Conservation (phyloP, 192 early-diverging fungal species). For the Umbelopsis vinacea region DNA sequence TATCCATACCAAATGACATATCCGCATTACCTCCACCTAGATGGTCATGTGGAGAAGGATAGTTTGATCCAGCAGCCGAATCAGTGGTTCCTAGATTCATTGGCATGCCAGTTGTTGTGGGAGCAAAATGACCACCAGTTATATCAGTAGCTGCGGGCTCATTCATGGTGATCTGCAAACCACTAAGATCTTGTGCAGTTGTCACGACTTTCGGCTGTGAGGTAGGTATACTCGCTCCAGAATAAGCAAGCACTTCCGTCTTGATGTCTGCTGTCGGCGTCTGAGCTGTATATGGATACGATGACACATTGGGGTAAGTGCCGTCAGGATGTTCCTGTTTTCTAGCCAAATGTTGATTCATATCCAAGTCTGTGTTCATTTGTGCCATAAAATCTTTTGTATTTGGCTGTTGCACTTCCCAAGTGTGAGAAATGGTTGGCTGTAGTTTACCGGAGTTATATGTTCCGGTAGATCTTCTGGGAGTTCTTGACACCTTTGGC, state of each 20-base stretch:
- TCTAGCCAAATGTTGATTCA: constrained; percentile 7
- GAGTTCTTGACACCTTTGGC: constrained; percentile 7
- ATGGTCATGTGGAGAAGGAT: constrained; percentile 24
- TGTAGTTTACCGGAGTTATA: constrained; percentile 5
- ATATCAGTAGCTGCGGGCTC: neutral
- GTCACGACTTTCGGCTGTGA: neutral
- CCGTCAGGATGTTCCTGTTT: constrained; percentile 4
- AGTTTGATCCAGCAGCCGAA: neutral
- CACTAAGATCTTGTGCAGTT: neutral
- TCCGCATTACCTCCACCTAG: constrained; percentile 8
- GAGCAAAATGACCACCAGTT: neutral
- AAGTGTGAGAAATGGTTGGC: neutral
- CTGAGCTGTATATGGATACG: neutral
- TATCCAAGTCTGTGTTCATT: neutral
- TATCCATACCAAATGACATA: constrained; percentile 26
- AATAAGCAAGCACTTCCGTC: neutral
- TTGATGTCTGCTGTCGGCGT: neutral
- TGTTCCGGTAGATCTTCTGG: neutral
- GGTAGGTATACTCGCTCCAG: neutral
- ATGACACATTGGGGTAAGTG: neutral
- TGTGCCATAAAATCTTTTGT: constrained; percentile 10
- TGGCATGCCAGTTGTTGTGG: neutral
- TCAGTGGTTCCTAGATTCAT: neutral
- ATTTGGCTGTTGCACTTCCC: constrained; percentile 3
- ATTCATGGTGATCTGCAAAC: constrained; percentile 15